Evolutionary conservation across 352 stramenopile species (phyloP).

Genomic region (Pelagophyceae sp.): DNA sequence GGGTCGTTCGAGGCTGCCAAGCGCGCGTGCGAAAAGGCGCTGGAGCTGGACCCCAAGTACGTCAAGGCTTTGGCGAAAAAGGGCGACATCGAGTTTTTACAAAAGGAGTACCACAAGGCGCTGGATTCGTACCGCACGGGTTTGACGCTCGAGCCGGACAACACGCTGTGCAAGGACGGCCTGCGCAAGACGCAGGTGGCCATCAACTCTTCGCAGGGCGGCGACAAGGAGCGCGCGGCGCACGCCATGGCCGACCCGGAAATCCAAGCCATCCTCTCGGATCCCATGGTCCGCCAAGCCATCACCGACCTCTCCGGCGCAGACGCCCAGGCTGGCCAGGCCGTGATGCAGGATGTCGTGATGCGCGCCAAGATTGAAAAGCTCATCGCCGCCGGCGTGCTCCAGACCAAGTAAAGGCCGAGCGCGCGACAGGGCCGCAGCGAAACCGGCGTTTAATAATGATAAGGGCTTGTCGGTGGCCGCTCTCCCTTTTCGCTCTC

Average conservation of each 20-base stretch:
- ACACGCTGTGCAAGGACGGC: conserved; percentile 89
- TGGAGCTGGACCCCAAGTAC: conserved; percentile 97
- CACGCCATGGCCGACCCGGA: conserved; percentile 97
- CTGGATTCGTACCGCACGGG: conserved; percentile 92
- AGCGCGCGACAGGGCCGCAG: too few species aligned
- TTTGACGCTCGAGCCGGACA: conserved; percentile 81
- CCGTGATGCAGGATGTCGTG: conserved; percentile 82
- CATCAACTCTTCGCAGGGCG: conserved; percentile 65
- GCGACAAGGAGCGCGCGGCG: conserved; percentile 85
- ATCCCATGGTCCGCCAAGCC: conserved; percentile 95
- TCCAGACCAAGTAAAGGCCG: conserved; percentile 69
- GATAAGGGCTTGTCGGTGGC: too few species aligned
- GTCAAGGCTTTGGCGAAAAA: conserved; percentile 97
- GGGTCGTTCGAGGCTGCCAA: conserved; percentile 78
- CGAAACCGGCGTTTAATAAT: too few species aligned
- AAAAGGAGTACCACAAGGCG: conserved; percentile 99
- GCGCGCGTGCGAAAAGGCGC: conserved; percentile 86
- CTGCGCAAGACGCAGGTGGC: conserved; percentile 80
- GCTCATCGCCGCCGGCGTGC: conserved; percentile 91
- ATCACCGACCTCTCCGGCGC: conserved; percentile 92
- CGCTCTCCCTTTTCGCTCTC: too few species aligned
- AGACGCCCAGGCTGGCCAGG: conserved; percentile 72
- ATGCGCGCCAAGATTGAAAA: conserved; percentile 98
- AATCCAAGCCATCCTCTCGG: conserved; percentile 92
- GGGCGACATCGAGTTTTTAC: conserved; percentile 97